These are phyloP conservation scores for Euphorbia pulcherrima DNA, from an alignment of 345 rosid genomes.

Conservation along the genomic window DNA sequence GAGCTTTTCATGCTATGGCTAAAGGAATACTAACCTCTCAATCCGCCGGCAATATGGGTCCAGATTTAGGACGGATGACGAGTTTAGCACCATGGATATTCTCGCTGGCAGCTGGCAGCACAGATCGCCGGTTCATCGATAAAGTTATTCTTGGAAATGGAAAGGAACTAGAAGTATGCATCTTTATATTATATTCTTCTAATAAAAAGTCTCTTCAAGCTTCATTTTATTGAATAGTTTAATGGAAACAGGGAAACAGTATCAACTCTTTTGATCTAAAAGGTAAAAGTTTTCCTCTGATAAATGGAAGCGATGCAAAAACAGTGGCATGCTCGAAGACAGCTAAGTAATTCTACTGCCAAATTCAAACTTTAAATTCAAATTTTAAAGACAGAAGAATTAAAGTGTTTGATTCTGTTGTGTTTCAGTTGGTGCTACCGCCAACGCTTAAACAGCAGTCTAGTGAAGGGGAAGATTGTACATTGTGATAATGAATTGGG, in stretches of 20 bases:
- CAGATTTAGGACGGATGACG: neutral
- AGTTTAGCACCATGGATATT: no score
- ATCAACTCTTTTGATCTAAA: neutral
- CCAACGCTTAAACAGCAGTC: neutral
- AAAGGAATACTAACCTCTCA: constrained; percentile 29
- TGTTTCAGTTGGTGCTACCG: neutral
- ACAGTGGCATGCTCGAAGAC: neutral
- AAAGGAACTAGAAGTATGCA: constrained; percentile 19
- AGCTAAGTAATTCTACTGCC: neutral
- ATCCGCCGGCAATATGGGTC: constrained; percentile 28
- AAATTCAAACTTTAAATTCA: neutral
- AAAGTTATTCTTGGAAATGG: constrained; percentile 27
- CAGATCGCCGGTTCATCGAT: constrained; percentile 24
- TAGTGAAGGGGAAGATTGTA: constrained; percentile 1
- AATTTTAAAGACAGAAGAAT: neutral
- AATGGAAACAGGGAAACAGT: neutral
- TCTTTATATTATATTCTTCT: neutral
- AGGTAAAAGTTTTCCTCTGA: constrained; percentile 35
- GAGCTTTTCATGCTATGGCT: constrained; percentile 31
- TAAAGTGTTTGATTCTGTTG: neutral
- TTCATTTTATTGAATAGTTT: neutral
- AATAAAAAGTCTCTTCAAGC: neutral
- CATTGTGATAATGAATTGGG: neutral
- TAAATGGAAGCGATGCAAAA: neutral
- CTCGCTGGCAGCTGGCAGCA: constrained; percentile 32